Conservation (phyloP, 306 rosid species). For the Cucumis sativus region DNA sequence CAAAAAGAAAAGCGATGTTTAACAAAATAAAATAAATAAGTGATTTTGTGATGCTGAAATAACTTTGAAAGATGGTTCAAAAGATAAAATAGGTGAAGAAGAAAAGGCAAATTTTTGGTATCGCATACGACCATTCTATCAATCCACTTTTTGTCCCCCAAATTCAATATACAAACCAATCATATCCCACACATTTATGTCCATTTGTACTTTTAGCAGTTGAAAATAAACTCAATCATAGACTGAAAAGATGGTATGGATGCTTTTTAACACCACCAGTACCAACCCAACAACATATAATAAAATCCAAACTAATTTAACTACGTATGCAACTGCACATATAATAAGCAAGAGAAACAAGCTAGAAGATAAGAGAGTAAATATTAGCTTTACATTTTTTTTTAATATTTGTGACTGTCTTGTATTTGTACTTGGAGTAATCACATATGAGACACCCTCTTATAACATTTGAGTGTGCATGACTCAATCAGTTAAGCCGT, state of each 20-base stretch:
- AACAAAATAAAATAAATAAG: no score
- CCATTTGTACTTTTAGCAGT: not conserved
- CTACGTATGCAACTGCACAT: no score
- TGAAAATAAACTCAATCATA: conserved; percentile 10
- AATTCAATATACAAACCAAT: not conserved
- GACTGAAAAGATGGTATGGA: conserved; percentile 13
- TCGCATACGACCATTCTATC: not conserved
- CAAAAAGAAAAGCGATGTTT: no score
- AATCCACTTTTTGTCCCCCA: not conserved
- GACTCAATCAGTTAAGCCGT: no score
- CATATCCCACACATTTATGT: not conserved
- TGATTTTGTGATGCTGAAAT: no score
- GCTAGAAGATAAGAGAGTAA: not conserved
- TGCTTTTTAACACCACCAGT: conserved; percentile 33
- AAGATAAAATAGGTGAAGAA: no score
- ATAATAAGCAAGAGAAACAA: not conserved
- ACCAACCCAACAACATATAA: conserved; percentile 19
- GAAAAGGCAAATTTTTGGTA: not conserved
- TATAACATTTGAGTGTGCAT: not conserved
- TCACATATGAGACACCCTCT: no score
- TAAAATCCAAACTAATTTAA: no score
- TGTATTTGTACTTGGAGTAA: no score
- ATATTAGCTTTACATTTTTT: not conserved
- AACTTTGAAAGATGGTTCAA: no score
- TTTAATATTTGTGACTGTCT: no score